A percentile compares a stretch with the other conserved stretches of the same genome.
Conservation (phyloP, 495 filamentous ascomycete genomes). For the Xylaria grammica region DNA sequence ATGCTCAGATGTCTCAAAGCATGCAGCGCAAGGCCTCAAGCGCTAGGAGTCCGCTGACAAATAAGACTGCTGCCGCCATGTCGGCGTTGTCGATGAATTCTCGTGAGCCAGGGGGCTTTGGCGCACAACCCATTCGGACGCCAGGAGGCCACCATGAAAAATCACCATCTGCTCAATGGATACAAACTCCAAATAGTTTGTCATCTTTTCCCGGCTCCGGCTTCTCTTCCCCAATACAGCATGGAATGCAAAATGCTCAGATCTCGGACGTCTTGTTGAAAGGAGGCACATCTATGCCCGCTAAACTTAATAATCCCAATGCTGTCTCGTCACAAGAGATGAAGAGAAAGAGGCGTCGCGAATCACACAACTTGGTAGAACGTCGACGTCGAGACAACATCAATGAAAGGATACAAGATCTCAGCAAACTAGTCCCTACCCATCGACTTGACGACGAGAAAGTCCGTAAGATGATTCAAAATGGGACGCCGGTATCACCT, state of each 20-base stretch:
- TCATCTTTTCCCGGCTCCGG: slow-evolving; percentile 84
- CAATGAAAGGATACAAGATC: slow-evolving; percentile 96
- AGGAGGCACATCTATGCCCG: slow-evolving; percentile 60
- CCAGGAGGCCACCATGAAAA: slow-evolving; percentile 75
- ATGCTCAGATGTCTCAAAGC: slow-evolving; percentile 58
- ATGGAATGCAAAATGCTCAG: slow-evolving; percentile 51
- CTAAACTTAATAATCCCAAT: slow-evolving; percentile 54
- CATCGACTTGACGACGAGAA: slow-evolving; percentile 97
- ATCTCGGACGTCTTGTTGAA: slow-evolving; percentile 60
- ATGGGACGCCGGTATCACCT: slow-evolving; percentile 85
- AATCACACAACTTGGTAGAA: slow-evolving; percentile 96
- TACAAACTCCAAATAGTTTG: slow-evolving; percentile 72
- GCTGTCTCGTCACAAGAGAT: slow-evolving; percentile 80
- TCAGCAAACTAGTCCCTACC: slow-evolving; percentile 88
- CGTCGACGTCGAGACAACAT: slow-evolving; percentile 95
- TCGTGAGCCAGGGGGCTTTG: slow-evolving; percentile 58
- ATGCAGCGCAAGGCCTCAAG: slow-evolving; percentile 75
- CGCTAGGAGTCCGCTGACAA: slow-evolving; percentile 77
- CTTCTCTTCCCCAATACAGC: slow-evolving; percentile 69
- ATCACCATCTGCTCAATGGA: slow-evolving; percentile 80
- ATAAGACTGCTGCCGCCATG: slow-evolving; percentile 63
- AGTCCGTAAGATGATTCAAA: slow-evolving; percentile 89
- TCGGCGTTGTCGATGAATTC: slow-evolving; percentile 42
- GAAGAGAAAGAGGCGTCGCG: slow-evolving; percentile 85
- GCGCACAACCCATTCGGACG: slow-evolving; percentile 75